phyloP scores from a whole-genome alignment of 805 yeast genomes.

The Starmerella davenportii region DNA sequence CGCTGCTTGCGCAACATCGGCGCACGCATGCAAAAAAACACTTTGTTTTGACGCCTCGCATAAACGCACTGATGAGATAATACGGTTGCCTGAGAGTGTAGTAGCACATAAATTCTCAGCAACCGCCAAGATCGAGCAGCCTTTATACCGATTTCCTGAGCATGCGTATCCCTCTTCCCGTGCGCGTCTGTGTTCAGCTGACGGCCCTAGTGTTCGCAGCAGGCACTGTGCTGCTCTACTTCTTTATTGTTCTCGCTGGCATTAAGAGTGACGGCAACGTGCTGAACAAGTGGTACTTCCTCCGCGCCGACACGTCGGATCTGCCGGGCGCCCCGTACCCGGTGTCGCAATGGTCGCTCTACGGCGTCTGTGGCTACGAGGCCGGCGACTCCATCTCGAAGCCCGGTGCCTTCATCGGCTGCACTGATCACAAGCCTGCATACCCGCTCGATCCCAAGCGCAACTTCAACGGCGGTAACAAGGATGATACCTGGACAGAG shows the following conservation, averaged over 20 bases:
- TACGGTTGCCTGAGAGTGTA: no score
- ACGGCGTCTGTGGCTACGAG: conserved; percentile 41
- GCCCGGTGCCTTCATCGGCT: conserved; percentile 32
- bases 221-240: conserved; percentile 34
- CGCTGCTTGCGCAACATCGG: no score
- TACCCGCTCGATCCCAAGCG: conserved; percentile 67
- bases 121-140: no score
- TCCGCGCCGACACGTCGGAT: conserved; percentile 51
- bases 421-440: conserved; percentile 47
- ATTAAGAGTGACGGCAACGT: conserved; percentile 34
- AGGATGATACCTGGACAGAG: conserved; percentile 34
- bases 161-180: neutral
- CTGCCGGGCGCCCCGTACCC: conserved; percentile 27
- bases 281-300: conserved; percentile 56
- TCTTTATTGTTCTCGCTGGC: conserved; percentile 50
- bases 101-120: no score
- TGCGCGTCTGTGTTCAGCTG: neutral
- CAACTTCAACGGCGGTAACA: conserved; percentile 49
- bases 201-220: conserved; percentile 4
- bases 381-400: conserved; percentile 29
- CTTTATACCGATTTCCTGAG: no score
- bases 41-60: no score
- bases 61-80: no score
- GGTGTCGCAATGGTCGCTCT: conserved; percentile 64
- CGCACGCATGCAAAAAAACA: no score